A percentile compares a stretch with the other conserved stretches of the same genome.
Evolutionary conservation across 1,284 basidiomycete species (phyloP).

Genomic region (Ustilago vetiveriae): DNA sequence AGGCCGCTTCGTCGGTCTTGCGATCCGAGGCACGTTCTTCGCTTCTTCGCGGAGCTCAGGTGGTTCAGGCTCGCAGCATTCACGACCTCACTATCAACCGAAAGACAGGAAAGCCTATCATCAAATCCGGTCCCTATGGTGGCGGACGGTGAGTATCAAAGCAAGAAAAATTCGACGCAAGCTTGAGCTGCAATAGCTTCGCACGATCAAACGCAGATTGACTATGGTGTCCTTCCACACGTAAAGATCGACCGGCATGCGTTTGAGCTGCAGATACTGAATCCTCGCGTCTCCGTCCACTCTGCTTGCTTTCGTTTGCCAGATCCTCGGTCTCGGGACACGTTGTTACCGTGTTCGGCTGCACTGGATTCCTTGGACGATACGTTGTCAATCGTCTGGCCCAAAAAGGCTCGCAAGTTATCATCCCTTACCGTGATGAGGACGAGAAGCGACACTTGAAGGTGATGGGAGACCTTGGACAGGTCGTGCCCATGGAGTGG

Average conservation of each 20-base stretch:
- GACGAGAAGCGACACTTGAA: conserved; percentile 91
- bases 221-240: no score
- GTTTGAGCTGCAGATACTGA: no score
- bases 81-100: conserved; percentile 66
- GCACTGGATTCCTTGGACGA: conserved; percentile 92
- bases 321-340: conserved; percentile 70
- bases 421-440: conserved; percentile 94
- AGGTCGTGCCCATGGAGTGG: conserved; percentile 97
- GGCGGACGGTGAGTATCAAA: conserved; percentile 62
- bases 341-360: conserved; percentile 94
- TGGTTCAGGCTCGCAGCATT: conserved; percentile 41
- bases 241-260: no score
- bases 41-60: conserved; percentile 39
- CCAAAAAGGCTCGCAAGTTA: conserved; percentile 90
- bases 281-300: background rate
- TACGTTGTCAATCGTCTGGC: conserved; percentile 79
- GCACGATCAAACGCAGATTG: no score
- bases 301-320: background rate
- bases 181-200: no score
- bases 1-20: conserved; percentile 34
- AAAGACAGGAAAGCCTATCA: conserved; percentile 63
- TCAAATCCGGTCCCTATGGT: conserved; percentile 62
- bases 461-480: conserved; percentile 94
- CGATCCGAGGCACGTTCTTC: conserved; percentile 40
- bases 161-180: no score